Base-by-base conservation (phyloP, 306 rosid species). In the Malus asiatica region DNA sequence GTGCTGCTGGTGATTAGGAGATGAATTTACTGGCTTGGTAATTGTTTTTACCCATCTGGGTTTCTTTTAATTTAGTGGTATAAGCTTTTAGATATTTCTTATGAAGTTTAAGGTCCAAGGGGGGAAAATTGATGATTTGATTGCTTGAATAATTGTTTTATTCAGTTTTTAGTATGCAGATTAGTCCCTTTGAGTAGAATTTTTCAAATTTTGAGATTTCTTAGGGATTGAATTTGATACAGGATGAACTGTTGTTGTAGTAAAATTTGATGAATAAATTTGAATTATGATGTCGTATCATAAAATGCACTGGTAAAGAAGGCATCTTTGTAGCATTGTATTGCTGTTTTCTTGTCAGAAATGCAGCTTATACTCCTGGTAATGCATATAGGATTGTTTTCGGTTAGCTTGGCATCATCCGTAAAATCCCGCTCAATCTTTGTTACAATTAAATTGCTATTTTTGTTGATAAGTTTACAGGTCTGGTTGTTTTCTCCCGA, bases 41-140 rank as follows among this genome's bases (percentile, higher is more conserved):
- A 57, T 7, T 71, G 4, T 25, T 18, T 25, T 25, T 77, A 65
- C 70, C 76, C 73, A 65, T 76, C 74, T 68, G 88, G 83, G 68
- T 57, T 80, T 83, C 61, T 71, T 30, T 57, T 68, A 59, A 44
- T 55, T 67, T 60, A 38, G 42, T 45, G 59, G 75, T 58, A 40
- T 40, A 73, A 82, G 78, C 12, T 35, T 9, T 35, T 9, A 72
- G 71, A 57, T 60, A 48, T 58, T 81, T 72, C 65, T 55, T 61
- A 2, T 10, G 52, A 51, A 51, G 65, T 52, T 61, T n/a, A 48
- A 61, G 70, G 70, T 74, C 30, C 32, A 66, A 55, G 72, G 23
- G 25, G 8, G 30, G 35, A 23, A 65, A 4, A 25, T 64, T 19
- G 45, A 8, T 38, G 64, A 5, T 78, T 67, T 53, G 14, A 44